Evolutionary conservation across 768 basidiomycete genomes (phyloP), one percentile per base, ranked within the genome.

Genomic region (Myochromella boudieri): DNA sequence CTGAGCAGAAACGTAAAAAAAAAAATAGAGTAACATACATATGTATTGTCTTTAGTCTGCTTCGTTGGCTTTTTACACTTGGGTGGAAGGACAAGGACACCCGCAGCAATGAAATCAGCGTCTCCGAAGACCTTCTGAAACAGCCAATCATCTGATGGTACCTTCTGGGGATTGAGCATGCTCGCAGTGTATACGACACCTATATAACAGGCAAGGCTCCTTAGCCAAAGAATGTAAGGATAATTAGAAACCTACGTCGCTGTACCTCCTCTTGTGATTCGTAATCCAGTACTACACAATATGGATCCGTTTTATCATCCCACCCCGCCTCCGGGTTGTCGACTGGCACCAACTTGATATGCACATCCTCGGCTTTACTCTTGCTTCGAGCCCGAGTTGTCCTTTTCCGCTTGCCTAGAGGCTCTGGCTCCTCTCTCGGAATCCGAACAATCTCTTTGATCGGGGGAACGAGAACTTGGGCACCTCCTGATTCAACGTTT

Each of bases 81-180:
- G 0, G 85, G 80, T 1, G 94, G 94, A 37, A 98, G 89, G 41
- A 80, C 70, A 33, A 99, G 76, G 52, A 94, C 80, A 1, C 97
- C 97, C 22, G 91, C 87, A 1, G 95, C 97, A 50, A 97, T 83
- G 61, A 92, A 98, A 37, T 88, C 83, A 29, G 83, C 87, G 53
- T 99, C 97, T 17, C 87, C 85, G 58, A 97, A 97, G 25, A 97
- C 80, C 68, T 93, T 95, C 63, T 95, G 85, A 65, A 91, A 98
- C 22, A 71, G 74, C 84, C 94, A 98, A 14, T 48, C 48, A 8
- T 52, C 34, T 10, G 37, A 34, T 9, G 31, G 36, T 0, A 46
- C 34, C 18, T 37, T 34, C 17, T 39, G n/a, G 6, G 48, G 46
- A 1, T 36, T 10, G 14, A 55, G 4, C 29, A 52, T 44, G 12